These are phyloP conservation scores for Coemansia umbellata DNA, from an alignment of 192 early-diverging fungal species.

Conservation along the genomic window DNA sequence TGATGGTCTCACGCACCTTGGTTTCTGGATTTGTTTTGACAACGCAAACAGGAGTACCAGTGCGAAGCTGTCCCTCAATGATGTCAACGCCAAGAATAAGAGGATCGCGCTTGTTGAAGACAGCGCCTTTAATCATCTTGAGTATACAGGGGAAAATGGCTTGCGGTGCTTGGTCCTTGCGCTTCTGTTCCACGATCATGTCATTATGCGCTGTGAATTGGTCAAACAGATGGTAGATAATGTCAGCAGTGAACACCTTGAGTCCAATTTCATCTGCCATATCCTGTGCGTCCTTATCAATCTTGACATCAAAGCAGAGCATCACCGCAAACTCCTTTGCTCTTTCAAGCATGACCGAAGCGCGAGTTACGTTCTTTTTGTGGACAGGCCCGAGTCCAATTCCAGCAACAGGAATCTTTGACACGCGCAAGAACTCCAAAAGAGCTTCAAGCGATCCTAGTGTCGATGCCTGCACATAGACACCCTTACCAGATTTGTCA, in stretches of 20 bases:
- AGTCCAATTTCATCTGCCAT: conserved; percentile 89
- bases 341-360: conserved; percentile 88
- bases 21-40: conserved; percentile 68
- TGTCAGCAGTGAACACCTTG: conserved; percentile 92
- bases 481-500: conserved; percentile 84
- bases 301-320: conserved; percentile 88
- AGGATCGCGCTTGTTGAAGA: conserved; percentile 95
- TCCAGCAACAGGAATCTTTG: conserved; percentile 93
- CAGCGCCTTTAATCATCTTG: conserved; percentile 79
- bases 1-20: conserved; percentile 66
- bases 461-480: conserved; percentile 97
- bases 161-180: conserved; percentile 77
- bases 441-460: conserved; percentile 97
- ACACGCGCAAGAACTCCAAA: conserved; percentile 82
- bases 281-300: conserved; percentile 85
- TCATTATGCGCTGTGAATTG: conserved; percentile 78
- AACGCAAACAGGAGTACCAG: conserved; percentile 91
- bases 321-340: conserved; percentile 81
- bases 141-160: conserved; percentile 97
- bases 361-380: conserved; percentile 93
- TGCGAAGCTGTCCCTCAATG: conserved; percentile 81
- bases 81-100: conserved; percentile 96
- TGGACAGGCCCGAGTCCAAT: conserved; percentile 97
- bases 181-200: conserved; percentile 77
- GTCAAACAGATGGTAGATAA: conserved; percentile 99